Conservation (phyloP, 768 basidiomycete genomes). For the Kwoniella mangroviensis region DNA sequence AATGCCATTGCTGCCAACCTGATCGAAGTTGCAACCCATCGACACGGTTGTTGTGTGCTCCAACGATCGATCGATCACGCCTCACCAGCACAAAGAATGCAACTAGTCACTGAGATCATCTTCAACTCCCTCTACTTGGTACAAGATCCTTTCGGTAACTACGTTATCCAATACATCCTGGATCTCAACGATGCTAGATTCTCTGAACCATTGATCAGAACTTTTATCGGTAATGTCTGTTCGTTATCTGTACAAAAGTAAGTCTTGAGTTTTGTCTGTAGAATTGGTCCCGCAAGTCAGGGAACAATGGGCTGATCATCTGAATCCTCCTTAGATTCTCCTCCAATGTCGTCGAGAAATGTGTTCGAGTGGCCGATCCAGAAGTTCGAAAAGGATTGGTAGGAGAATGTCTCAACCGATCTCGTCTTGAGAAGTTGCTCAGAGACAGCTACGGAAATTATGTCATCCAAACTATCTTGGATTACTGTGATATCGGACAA, state of each 20-base stretch:
- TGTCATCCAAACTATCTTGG: conserved; percentile 93
- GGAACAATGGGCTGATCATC: neutral
- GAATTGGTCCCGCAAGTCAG: neutral
- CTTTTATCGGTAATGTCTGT: conserved; percentile 96
- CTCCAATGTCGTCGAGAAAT: conserved; percentile 97
- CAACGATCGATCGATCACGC: conserved; percentile 99
- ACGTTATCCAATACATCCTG: conserved; percentile 79
- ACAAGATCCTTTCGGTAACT: conserved; percentile 76
- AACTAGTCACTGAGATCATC: conserved; percentile 98
- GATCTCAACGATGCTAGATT: conserved; percentile 98
- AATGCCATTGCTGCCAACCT: conserved; percentile 99
- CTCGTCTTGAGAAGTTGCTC: conserved; percentile 90
- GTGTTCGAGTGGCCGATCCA: conserved; percentile 93
- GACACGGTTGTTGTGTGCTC: conserved; percentile 95
- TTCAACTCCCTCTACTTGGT: conserved; percentile 97
- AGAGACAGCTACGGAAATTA: conserved; percentile 97
- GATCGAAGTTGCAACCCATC: conserved; percentile 82
- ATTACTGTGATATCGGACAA: conserved; percentile 95
- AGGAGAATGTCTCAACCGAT: conserved; percentile 91
- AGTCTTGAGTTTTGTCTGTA: conserved; percentile 8
- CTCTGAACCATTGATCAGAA: conserved; percentile 95
- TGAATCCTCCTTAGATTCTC: conserved; percentile 66
- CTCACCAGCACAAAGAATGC: conserved; percentile 73
- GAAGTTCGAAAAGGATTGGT: conserved; percentile 91
- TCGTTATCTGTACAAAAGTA: conserved; percentile 93